Base-by-base conservation (phyloP, 257 asterid genomes). In the Solanum peruvianum region DNA sequence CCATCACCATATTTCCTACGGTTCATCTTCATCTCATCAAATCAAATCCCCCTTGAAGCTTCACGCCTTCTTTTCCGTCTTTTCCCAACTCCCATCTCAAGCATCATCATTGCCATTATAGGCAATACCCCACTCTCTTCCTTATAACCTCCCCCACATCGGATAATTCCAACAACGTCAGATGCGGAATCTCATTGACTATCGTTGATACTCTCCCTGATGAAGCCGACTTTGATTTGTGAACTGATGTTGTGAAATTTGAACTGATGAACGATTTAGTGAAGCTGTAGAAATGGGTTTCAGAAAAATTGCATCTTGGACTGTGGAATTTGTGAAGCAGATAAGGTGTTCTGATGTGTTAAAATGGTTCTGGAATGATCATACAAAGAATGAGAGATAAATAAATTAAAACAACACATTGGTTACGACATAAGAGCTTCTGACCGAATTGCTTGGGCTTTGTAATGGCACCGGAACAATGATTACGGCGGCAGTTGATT, bases 71-170 rank as follows among this genome's bases (percentile, higher is more conserved):
- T 37, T 37, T 37, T 37, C 7, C 39, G 39, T 33, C 35, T 88
- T 20, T 84, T 89, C 35, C 88, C 95, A 29, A 87, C 94, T 9
- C 93, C 92, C 98, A 94, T 23, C 45, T 98, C 98, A 0, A 98
- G 98, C 96, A 91, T 93, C 97, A 95, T 94, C 78, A 95, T 90
- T 41, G 93, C 91, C 99, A 96, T 96, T 88, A 90, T 86, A 3
- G 99, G 98, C 94, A 86, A 93, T 89, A 77, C 94, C 95, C 47
- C 93, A 91, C 84, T 85, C 93, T 95, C 91, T 90, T 89, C 90
- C 93, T 88, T 64, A 96, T 21, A 42, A 42, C 47, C 47, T 42
- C 47, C 47, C 47, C 47, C 47, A 42, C 3, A 10, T 42, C 13
- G 47, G 97, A 87, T 44, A 95, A 88, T 91, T 96, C 99, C 41